phyloP scores from a whole-genome alignment of 768 basidiomycete genomes.

The Tylopilus plumbeoviolaceoides region DNA sequence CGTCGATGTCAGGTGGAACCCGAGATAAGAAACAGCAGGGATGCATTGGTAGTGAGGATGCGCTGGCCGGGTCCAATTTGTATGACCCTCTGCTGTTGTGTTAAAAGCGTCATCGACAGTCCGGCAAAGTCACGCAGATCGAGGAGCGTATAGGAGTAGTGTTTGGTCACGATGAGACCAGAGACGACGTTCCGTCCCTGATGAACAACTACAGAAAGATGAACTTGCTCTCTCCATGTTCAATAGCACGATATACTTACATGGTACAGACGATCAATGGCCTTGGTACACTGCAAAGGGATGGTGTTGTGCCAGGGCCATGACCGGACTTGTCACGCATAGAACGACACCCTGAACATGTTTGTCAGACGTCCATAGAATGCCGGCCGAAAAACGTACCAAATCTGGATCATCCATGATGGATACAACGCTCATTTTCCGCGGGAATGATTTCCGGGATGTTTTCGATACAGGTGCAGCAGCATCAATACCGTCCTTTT shows the following conservation, averaged over 20 bases:
- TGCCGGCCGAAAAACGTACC: conserved; percentile 37
- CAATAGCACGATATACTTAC: conserved; percentile 38
- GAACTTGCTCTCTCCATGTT: conserved; percentile 1
- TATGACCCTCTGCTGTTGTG: conserved; percentile 79
- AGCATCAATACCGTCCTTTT: conserved; percentile 96
- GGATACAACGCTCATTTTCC: conserved; percentile 93
- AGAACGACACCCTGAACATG: conserved; percentile 80
- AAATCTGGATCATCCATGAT: conserved; percentile 94
- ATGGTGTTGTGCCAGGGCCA: conserved; percentile 92
- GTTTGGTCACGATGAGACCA: conserved; percentile 90
- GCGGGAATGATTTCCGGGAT: conserved; percentile 91
- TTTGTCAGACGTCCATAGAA: conserved; percentile 1
- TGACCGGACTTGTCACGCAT: conserved; percentile 88
- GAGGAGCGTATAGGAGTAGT: conserved; percentile 95
- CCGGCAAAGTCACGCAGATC: conserved; percentile 95
- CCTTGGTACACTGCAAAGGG: conserved; percentile 89
- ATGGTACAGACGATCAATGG: conserved; percentile 82
- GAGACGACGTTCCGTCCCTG: conserved; percentile 70
- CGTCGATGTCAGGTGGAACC: no score
- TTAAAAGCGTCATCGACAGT: conserved; percentile 83
- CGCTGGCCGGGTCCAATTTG: no score
- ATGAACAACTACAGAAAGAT: conserved; percentile 66
- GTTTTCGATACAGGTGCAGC: conserved; percentile 90
- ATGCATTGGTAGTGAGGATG: no score
- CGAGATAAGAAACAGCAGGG: no score